These are phyloP conservation scores for Neofusicoccum sp. DNA, from an alignment of 2,329 filamentous ascomycete genomes.

Conservation along the genomic window DNA sequence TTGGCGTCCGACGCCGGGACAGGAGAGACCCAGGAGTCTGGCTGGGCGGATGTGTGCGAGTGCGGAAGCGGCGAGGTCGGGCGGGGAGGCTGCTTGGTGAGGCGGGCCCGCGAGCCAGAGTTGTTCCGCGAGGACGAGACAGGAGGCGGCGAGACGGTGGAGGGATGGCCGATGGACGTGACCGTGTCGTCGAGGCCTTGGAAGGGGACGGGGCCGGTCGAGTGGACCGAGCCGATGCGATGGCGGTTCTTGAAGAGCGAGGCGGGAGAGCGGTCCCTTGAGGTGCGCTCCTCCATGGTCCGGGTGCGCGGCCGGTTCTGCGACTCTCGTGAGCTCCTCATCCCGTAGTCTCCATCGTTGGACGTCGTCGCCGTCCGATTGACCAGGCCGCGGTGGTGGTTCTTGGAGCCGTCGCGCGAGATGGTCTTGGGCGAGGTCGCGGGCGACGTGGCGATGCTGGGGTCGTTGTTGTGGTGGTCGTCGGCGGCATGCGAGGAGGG, in stretches of 20 bases:
- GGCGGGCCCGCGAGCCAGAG: conserved; percentile 26
- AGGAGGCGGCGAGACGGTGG: conserved; percentile 35
- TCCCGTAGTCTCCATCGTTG: conserved; percentile 32
- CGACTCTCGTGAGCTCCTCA: conserved; percentile 45
- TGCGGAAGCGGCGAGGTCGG: conserved; percentile 31
- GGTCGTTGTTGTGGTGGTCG: conserved; percentile 24
- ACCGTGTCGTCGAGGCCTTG: conserved; percentile 42
- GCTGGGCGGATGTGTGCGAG: conserved; percentile 22
- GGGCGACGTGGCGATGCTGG: conserved; percentile 16
- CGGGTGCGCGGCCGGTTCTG: conserved; percentile 53
- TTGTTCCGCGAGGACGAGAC: conserved; percentile 29
- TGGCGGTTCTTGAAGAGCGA: conserved; percentile 54
- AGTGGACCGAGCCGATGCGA: conserved; percentile 69
- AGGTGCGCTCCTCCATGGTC: conserved; percentile 48
- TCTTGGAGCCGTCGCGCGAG: conserved; percentile 9
- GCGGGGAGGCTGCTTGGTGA: conserved; percentile 31
- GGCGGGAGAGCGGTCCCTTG: conserved; percentile 42
- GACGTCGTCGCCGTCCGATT: conserved; percentile 33
- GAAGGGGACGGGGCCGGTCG: conserved; percentile 56
- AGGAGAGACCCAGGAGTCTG: conserved; percentile 38
- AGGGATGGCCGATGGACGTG: conserved; percentile 42
- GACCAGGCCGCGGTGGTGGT: conserved; percentile 22
- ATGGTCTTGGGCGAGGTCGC: conserved; percentile 16
- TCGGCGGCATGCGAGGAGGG: conserved; percentile 29
- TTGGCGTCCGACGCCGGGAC: conserved; percentile 65